A percentile compares a stretch with the other conserved stretches of the same genome.
These are phyloP conservation scores for Moniliophthora roreri DNA, from an alignment of 1,284 basidiomycete genomes.

Conservation along the genomic window DNA sequence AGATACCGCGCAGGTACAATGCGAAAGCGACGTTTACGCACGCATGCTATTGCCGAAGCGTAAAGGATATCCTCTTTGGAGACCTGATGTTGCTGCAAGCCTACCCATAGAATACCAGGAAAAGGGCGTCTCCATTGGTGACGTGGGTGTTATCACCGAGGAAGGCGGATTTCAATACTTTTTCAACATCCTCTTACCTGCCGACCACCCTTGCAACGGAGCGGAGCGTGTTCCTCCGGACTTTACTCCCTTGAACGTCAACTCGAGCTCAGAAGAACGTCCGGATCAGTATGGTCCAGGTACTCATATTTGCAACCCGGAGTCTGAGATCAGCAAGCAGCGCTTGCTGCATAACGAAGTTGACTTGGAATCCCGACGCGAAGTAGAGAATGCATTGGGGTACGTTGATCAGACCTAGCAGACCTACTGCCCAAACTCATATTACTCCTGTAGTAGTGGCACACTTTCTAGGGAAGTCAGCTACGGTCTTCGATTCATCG, in stretches of 20 bases:
- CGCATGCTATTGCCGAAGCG: neutral
- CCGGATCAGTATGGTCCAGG: too few relatives aligned
- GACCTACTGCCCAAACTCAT: too few relatives aligned
- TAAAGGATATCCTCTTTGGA: slow-evolving; percentile 9
- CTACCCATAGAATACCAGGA: neutral
- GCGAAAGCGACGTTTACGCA: slow-evolving; percentile 1
- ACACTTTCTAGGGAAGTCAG: neutral
- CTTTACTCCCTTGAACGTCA: slow-evolving; percentile 1
- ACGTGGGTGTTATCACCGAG: slow-evolving; percentile 2
- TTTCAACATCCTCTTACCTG: slow-evolving; percentile 3
- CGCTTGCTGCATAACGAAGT: neutral
- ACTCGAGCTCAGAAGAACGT: too few relatives aligned
- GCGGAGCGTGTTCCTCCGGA: slow-evolving; percentile 4
- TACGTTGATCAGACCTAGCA: too few relatives aligned
- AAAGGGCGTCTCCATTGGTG: neutral
- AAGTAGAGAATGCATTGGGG: too few relatives aligned
- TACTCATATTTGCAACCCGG: neutral
- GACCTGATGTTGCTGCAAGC: neutral
- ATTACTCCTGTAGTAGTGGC: too few relatives aligned
- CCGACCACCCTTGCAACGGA: neutral
- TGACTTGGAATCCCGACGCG: neutral
- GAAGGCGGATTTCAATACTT: slow-evolving; percentile 5
- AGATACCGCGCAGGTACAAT: too few relatives aligned
- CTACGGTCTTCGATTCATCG: too few relatives aligned
- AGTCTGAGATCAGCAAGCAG: neutral